phyloP scores from a whole-genome alignment of 306 rosid species.

The Dalbergia cochinchinensis region DNA sequence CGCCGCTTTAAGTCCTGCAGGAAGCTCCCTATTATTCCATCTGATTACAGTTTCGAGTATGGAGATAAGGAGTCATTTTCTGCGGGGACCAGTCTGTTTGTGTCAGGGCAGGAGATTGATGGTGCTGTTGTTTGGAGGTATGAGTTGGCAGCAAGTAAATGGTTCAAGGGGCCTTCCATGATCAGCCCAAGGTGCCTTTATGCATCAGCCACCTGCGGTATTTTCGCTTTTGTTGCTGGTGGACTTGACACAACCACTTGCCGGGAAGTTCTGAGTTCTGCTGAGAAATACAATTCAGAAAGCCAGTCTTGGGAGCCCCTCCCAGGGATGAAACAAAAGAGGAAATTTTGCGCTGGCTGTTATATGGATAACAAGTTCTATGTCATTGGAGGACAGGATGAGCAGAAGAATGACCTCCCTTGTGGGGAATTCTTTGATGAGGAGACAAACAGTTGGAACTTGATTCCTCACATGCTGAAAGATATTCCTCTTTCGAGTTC shows the following conservation, averaged over 20 bases:
- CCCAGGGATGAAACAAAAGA: conserved; percentile 63
- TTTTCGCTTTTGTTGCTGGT: conserved; percentile 76
- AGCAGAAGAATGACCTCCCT: conserved; percentile 47
- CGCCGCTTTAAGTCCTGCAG: conserved; percentile 52
- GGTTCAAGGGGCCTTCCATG: conserved; percentile 80
- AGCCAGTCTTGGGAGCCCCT: conserved; percentile 65
- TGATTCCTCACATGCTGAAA: conserved; percentile 67
- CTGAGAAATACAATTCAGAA: conserved; percentile 71
- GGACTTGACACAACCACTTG: conserved; percentile 58
- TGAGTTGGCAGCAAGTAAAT: conserved; percentile 60
- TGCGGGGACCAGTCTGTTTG: conserved; percentile 76
- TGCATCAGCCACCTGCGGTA: conserved; percentile 72
- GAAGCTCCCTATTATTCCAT: conserved; percentile 70
- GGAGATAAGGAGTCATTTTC: conserved; percentile 74
- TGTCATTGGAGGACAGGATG: conserved; percentile 79
- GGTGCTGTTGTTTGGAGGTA: conserved; percentile 74
- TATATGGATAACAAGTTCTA: conserved; percentile 73
- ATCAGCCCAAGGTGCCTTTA: conserved; percentile 67
- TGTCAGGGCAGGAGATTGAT: conserved; percentile 66
- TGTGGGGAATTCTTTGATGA: conserved; percentile 75
- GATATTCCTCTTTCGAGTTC: conserved; percentile 48
- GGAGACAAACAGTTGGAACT: conserved; percentile 62
- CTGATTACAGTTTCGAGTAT: conserved; percentile 55
- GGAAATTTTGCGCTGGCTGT: conserved; percentile 74
- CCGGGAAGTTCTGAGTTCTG: conserved; percentile 51